Conservation (phyloP, 495 filamentous ascomycete genomes). For the Pyrenula aspistea region DNA sequence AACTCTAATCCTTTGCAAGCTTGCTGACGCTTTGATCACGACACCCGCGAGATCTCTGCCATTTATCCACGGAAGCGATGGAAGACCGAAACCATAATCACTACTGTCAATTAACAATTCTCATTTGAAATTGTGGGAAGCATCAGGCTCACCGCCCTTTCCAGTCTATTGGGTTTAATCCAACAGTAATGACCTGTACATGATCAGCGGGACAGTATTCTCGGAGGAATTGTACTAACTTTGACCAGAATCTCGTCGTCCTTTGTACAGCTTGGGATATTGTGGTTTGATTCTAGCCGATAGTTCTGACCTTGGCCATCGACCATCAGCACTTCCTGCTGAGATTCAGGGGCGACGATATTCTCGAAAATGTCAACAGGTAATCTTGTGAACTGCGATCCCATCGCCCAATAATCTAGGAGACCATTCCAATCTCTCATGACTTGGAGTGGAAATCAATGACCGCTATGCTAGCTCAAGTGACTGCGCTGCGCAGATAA, state of each 20-base stretch:
- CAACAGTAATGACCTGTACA: constrained; percentile 38
- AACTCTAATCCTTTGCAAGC: constrained; percentile 29
- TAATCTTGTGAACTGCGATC: background rate
- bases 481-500: constrained; percentile 4
- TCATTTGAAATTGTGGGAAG: constrained; percentile 6
- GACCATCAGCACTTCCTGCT: constrained; percentile 30
- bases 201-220: background rate
- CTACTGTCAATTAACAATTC: constrained; percentile 15
- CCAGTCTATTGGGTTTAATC: constrained; percentile 64
- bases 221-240: constrained; percentile 12
- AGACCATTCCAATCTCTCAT: constrained; percentile 4
- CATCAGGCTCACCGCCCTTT: constrained; percentile 44
- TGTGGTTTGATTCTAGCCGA: constrained; percentile 3
- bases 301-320: constrained; percentile 31
- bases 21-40: constrained; percentile 34
- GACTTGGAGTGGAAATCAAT: constrained; percentile 6
- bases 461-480: background rate
- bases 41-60: constrained; percentile 51
- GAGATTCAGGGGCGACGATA: constrained; percentile 7
- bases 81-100: constrained; percentile 55
- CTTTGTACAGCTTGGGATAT: constrained; percentile 6
- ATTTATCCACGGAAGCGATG: constrained; percentile 51
- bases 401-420: constrained; percentile 1
- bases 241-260: constrained; percentile 41
- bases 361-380: constrained; percentile 2